Base-by-base conservation (phyloP, 805 yeast genomes). In the Candida xiaguanensis region DNA sequence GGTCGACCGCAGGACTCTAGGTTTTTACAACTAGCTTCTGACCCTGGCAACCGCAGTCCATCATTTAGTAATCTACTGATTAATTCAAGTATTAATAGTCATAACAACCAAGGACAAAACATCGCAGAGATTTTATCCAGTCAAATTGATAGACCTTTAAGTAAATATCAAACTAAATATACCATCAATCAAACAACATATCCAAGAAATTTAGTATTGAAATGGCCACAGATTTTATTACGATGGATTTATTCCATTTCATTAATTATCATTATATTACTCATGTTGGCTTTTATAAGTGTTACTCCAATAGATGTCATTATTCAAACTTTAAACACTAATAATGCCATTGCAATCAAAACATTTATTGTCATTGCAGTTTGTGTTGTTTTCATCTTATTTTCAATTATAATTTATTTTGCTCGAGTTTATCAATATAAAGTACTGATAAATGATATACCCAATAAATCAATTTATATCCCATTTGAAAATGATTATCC, bases 301-400 rank as follows among this genome's bases (percentile, higher is more conserved):
- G 85, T 84, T 7, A 67, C 91, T 0, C 95, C 95, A 0, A 75
- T 88, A 12, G 97, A 91, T 59, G 78, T 88, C 22, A 78, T 89
- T 43, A 66, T 75, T 1, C 75, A 77, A 48, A 70, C 82, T 1
- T 67, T 78, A 2, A 66, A 67, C 6, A 62, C 77, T 3, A 61
- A 70, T 9, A 75, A 77, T 43, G 77, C 85, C 49, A 32, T 25
- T 16, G 93, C 86, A 1, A 67, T 86, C 56, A 87, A 89, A 55
- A 77, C 91, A 3, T 82, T 90, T 45, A 86, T 90, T 43, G 86
- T 89, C 15, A 78, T 85, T 6, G 75, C 80, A 32, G 87, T 84
- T 5, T 71, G 85, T 50, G 86, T 80, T 2, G 61, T 78, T 1
- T 78, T 85, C 46, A 65, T 79, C 1, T 42, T 82, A 0, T 48